Base-by-base conservation (phyloP, 2,329 filamentous ascomycete genomes). In the Ceratocystis alfenasii region DNA sequence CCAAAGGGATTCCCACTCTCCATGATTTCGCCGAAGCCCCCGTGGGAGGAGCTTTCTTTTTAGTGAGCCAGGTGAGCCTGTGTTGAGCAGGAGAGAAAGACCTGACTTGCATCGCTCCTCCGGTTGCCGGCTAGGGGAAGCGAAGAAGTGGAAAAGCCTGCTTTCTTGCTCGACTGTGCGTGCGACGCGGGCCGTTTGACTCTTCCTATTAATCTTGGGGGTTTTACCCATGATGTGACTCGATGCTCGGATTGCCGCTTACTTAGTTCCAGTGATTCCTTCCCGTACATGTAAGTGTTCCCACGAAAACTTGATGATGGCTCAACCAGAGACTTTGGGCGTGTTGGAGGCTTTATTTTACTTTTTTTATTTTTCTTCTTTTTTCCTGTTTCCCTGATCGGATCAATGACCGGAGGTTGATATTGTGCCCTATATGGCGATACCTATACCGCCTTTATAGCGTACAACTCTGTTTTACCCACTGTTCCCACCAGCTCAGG, bases 241-340 rank as follows among this genome's bases (percentile, higher is more conserved):
- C 61, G 41, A 25, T 10, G 41, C n/a, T 36, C 61, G 61, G 48
- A 12, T 25, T 63, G 55, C 55, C 55, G 62, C 62, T 63, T 63
- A 30, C 62, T 63, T 63, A 46, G 12, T 53, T 28, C 60, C 66
- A 65, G 59, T 63, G 62, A 64, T 57, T 67, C 63, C 66, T 67
- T 67, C 66, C 63, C 63, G 66, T 63, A 28, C 63, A 60, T 67
- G 66, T 67, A 67, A 67, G 66, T 67, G 59, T 61, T 67, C 64
- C 63, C 66, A 62, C 57, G 20, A 53, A 59, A 22, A 20, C 44
- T 41, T 17, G 15, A 8, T 2, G n/a, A 30, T 22, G 20, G 20
- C 28, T 17, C 33, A n/a, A 22, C n/a, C 22, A 20, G 22, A 30
- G 28, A 8, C 12, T 63, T 15, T 17, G 45, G 45, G 45, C 44